A percentile compares a stretch with the other conserved stretches of the same genome.
phyloP scores from a whole-genome alignment of 1,284 basidiomycete species.

The Cutaneotrichosporon dermatis region DNA sequence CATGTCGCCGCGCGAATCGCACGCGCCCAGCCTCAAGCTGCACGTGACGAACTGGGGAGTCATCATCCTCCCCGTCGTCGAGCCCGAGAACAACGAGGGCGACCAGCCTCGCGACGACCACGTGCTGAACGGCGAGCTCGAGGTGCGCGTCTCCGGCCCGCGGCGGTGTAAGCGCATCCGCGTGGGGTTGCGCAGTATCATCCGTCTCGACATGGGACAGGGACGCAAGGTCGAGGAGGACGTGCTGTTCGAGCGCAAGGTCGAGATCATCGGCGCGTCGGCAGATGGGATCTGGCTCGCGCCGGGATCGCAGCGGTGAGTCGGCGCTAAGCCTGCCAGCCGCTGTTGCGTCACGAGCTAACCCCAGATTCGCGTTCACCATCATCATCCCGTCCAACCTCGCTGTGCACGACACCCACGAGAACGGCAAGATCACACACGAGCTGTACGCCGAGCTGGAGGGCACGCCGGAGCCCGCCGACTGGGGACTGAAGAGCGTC shows the following conservation, averaged over 20 bases:
- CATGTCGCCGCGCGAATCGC: neutral
- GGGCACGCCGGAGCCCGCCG: conserved; percentile 16
- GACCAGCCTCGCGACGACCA: conserved; percentile 13
- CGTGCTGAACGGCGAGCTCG: conserved; percentile 16
- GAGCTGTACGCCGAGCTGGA: conserved; percentile 30
- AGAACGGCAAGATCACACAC: conserved; percentile 25
- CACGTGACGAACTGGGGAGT: conserved; percentile 14
- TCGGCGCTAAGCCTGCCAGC: neutral
- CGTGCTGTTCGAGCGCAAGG: conserved; percentile 20
- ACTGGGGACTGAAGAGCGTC: neutral
- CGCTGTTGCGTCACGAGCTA: neutral
- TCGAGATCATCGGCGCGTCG: conserved; percentile 19
- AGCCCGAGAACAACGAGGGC: neutral
- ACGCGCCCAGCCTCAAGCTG: conserved; percentile 1
- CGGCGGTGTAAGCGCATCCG: conserved; percentile 13
- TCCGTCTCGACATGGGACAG: conserved; percentile 17
- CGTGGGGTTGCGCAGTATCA: conserved; percentile 13
- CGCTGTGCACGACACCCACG: conserved; percentile 30
- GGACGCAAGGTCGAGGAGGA: conserved; percentile 15
- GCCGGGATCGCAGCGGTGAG: conserved; percentile 25
- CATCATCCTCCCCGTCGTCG: conserved; percentile 10
- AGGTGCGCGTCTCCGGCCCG: conserved; percentile 4
- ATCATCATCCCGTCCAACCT: conserved; percentile 28
- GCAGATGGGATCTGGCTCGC: conserved; percentile 25
- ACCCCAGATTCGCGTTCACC: conserved; percentile 15